Evolutionary conservation across 2,329 filamentous ascomycete genomes (phyloP), one percentile per base, ranked within the genome.

Genomic region (Elsinoe fawcettii): DNA sequence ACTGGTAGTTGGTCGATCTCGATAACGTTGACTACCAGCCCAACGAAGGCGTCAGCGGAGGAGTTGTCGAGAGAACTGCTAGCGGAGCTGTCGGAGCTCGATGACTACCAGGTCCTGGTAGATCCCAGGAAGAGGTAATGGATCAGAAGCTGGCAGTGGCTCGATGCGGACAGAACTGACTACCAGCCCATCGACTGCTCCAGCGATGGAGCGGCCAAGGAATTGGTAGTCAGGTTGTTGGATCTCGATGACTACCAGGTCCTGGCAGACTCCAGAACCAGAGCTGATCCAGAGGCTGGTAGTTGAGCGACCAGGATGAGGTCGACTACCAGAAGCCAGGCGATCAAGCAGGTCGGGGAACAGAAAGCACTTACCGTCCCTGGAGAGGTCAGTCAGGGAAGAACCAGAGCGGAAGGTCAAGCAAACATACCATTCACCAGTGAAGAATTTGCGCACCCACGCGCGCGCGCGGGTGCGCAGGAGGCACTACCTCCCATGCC

Each of bases 401-500:
- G 4, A 20, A 44, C 39, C 39, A 44, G 3, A 44, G 39, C 4
- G 8, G 22, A 44, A 4, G 16, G n/a, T 44, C 39, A 44, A n/a
- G 4, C 9, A 37, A 37, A 7, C 34, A 37, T 37, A 37, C 34
- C 34, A 37, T 12, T 37, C 34, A 37, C 34, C 34, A 12, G 34
- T 6, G 34, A 37, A 37, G 14, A 37, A 37, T 12, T 37, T 18
- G 27, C 32, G 18, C 49, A 27, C 16, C 32, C 22, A 22, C 14
- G 4, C 41, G 7, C 41, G 8, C 4, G 41, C 41, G 7, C 20
- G 16, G 32, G 32, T 12, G 34, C 34, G 34, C 5, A 5, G 49
- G 49, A 36, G 49, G 32, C 49, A 53, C 49, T 53, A 53, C 32
- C 49, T 22, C 30, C 49, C 49, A n/a, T 53, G 49, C 16, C 23